Evolutionary conservation across 371 early-diverging fungal species (phyloP).

Genomic region (Mucor irregularis): DNA sequence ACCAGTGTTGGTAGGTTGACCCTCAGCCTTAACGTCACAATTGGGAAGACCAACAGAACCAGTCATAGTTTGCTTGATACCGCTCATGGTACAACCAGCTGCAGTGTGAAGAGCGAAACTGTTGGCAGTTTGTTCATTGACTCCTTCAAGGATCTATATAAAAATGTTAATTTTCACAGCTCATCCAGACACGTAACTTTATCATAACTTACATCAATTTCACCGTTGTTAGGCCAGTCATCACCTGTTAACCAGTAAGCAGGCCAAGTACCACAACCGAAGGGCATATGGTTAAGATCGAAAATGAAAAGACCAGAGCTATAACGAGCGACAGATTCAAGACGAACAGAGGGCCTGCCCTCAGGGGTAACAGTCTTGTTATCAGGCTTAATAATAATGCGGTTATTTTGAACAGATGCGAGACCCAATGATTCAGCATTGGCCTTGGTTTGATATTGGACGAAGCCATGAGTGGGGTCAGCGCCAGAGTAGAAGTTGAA

Average conservation of each 20-base stretch:
- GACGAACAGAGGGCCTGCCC: slow-evolving; percentile 34
- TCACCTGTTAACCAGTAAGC: slow-evolving; percentile 40
- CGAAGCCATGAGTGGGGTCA: slow-evolving; percentile 53
- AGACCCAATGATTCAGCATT: slow-evolving; percentile 18
- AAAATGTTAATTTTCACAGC: neutral
- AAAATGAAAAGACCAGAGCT: slow-evolving; percentile 29
- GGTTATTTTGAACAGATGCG: slow-evolving; percentile 11
- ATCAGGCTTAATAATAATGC: slow-evolving; percentile 17
- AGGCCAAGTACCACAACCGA: slow-evolving; percentile 44
- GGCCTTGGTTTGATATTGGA: slow-evolving; percentile 36
- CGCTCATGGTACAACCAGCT: slow-evolving; percentile 21
- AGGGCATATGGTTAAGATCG: slow-evolving; percentile 41
- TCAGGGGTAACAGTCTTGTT: slow-evolving; percentile 13
- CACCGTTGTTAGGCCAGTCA: slow-evolving; percentile 39
- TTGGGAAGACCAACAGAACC: slow-evolving; percentile 1
- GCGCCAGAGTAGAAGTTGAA: slow-evolving; percentile 36
- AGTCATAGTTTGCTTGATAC: slow-evolving; percentile 1
- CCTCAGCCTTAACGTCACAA: slow-evolving; percentile 18
- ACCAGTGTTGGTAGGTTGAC: slow-evolving; percentile 25
- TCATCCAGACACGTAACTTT: neutral
- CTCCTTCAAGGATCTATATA: slow-evolving; percentile 45
- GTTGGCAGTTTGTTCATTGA: slow-evolving; percentile 27
- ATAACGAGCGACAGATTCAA: slow-evolving; percentile 14
- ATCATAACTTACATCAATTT: slow-evolving; percentile 28
- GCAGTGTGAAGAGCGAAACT: slow-evolving; percentile 18